Percentiles rank a stretch among this genome's conserved stretches.
Evolutionary conservation across 2,329 filamentous ascomycete genomes (phyloP).

Genomic region (Claviceps humidiphila): DNA sequence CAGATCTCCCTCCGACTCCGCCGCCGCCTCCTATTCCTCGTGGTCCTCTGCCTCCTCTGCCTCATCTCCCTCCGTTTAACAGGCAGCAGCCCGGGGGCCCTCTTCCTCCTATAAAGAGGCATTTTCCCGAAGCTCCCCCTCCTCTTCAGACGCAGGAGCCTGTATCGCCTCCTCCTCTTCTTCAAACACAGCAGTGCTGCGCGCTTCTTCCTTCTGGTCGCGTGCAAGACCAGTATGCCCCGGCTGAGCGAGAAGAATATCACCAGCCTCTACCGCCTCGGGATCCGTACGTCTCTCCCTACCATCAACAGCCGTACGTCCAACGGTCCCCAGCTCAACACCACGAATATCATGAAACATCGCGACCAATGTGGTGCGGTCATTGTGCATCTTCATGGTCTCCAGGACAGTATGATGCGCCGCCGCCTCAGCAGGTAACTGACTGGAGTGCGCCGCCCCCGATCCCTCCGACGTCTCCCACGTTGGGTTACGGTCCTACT

Average conservation of each 20-base stretch:
- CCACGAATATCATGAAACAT: slow-evolving; percentile 17
- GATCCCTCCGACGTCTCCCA: slow-evolving; percentile 47
- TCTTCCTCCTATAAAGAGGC: not conserved
- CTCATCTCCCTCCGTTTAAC: not conserved
- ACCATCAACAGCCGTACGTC: slow-evolving; percentile 12
- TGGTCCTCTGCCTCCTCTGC: slow-evolving; percentile 7
- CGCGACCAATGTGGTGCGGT: slow-evolving; percentile 12
- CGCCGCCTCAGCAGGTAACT: slow-evolving; percentile 16
- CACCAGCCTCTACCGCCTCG: slow-evolving; percentile 16
- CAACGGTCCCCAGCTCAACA: slow-evolving; percentile 10
- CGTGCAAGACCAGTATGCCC: slow-evolving; percentile 22
- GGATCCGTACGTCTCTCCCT: slow-evolving; percentile 1
- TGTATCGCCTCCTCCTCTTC: not conserved
- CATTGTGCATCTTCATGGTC: slow-evolving; percentile 8
- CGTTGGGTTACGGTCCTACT: slow-evolving; percentile 60
- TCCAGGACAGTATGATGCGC: slow-evolving; percentile 26
- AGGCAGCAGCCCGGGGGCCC: not conserved
- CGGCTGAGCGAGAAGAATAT: slow-evolving; percentile 16
- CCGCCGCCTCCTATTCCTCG: slow-evolving; percentile 9
- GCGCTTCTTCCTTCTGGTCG: slow-evolving; percentile 2
- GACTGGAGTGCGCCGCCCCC: slow-evolving; percentile 30
- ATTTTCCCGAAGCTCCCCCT: not conserved
- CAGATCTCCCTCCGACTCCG: slow-evolving; percentile 21
- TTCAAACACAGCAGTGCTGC: slow-evolving; percentile 7
- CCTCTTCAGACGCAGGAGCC: not conserved